phyloP scores from a whole-genome alignment of 805 yeast species.

The Jamesozyma gamospora region DNA sequence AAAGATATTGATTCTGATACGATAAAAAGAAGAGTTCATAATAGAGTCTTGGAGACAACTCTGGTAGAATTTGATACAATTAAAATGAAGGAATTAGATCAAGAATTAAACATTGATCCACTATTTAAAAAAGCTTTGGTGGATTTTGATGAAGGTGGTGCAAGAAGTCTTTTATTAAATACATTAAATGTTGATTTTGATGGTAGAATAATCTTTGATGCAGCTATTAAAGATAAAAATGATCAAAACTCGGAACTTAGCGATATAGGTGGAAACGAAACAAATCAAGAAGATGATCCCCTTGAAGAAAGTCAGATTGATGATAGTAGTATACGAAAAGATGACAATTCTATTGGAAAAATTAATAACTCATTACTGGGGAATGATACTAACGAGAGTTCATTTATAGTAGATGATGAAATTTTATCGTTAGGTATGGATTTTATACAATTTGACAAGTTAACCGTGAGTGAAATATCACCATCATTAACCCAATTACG shows the following conservation, averaged over 20 bases:
- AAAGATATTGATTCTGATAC: conserved; percentile 20
- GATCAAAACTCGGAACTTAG: background rate
- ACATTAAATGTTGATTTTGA: conserved; percentile 44
- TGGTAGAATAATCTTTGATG: conserved; percentile 59
- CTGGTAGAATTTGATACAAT: conserved; percentile 43
- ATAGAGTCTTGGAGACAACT: conserved; percentile 34
- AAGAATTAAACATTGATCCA: conserved; percentile 61
- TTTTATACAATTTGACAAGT: conserved; percentile 21
- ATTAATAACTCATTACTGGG: background rate
- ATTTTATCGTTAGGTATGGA: conserved; percentile 29
- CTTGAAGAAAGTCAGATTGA: background rate
- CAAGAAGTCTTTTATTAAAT: conserved; percentile 57
- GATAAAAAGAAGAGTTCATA: conserved; percentile 21
- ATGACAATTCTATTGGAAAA: background rate
- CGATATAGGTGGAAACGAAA: conserved; percentile 13
- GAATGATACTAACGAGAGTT: conserved; percentile 3
- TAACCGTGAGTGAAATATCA: conserved; percentile 40
- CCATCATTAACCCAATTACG: conserved; percentile 61
- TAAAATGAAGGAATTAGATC: conserved; percentile 46
- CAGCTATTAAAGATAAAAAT: conserved; percentile 31
- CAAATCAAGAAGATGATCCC: conserved; percentile 5
- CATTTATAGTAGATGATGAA: conserved; percentile 21
- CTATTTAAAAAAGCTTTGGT: conserved; percentile 64
- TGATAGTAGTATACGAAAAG: background rate
- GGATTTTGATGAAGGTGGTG: conserved; percentile 78